Evolutionary conservation across 306 rosid species (phyloP), one percentile per base, ranked within the genome.

Genomic region (Inga leiocalycina): DNA sequence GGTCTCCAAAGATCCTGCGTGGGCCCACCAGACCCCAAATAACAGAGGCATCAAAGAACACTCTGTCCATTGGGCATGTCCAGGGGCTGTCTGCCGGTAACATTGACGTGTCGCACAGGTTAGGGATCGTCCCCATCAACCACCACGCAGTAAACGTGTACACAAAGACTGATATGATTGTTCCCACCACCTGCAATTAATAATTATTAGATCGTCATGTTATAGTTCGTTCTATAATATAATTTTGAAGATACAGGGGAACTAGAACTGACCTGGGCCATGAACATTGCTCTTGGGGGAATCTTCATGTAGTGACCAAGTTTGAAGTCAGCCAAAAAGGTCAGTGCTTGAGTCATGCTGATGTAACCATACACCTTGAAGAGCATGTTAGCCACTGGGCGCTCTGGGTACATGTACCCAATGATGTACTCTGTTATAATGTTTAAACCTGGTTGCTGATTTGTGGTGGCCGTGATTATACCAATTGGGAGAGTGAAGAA

Each of bases 1-100:
- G 92, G 85, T 91, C 57, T 22, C 94, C 92, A 5, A 91, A 89
- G 78, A 91, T 87, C 81, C 92, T 86, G 15, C 92, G 94, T 1
- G 92, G 94, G 1, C 94, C 92, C 9, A 91, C 90, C 1, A 89
- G 91, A 17, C 94, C 94, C 94, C 94, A 91, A 32, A 91, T 91
- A 49, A 91, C 94, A 1, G 92, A 91, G 2, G 94, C 92, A 15
- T 89, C 92, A 4, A 54, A 91, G 85, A 91, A 91, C 54, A 91
- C 92, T 0, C 79, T 83, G 62, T 91, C 94, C 89, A 86, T 86
- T 6, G 94, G 92, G 71, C 94, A 91, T 24, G 86, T 88, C 92
- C 94, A 91, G 2, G 88, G 92, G 85, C 94, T 91, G 61, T 81
- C 85, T 0, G 16, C 6, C 6, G 91, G 90, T 43, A 91, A 76